Evolutionary conservation across 257 asterid genomes (phyloP).

Genomic region (Solanum raphanifolium): DNA sequence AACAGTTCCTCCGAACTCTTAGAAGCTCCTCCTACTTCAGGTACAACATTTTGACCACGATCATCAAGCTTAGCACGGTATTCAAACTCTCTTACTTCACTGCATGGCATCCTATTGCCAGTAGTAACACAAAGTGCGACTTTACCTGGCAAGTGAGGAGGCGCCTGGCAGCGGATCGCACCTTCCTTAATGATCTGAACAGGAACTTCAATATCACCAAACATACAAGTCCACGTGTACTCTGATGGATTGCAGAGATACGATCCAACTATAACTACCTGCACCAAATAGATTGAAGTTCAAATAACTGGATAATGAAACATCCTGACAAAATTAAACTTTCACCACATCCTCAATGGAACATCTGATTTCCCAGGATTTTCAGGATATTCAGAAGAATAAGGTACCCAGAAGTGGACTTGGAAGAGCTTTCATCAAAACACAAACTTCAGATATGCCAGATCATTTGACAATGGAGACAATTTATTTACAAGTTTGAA

Average conservation of each 20-base stretch:
- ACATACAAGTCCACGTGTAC: slow-evolving; percentile 81
- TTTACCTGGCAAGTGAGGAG: slow-evolving; percentile 64
- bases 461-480: not conserved
- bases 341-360: not conserved
- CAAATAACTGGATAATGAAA: not conserved
- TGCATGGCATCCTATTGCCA: slow-evolving; percentile 71
- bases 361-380: slow-evolving; percentile 1
- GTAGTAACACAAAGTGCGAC: slow-evolving; percentile 67
- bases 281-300: slow-evolving; percentile 19
- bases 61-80: slow-evolving; percentile 43
- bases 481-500: not conserved
- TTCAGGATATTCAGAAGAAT: slow-evolving; percentile 10
- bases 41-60: slow-evolving; percentile 21
- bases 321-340: not conserved
- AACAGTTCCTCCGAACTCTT: slow-evolving; percentile 61
- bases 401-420: not conserved
- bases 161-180: slow-evolving; percentile 73
- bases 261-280: slow-evolving; percentile 80
- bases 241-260: slow-evolving; percentile 64
- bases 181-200: slow-evolving; percentile 74
- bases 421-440: not conserved
- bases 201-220: slow-evolving; percentile 86
- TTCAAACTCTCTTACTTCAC: slow-evolving; percentile 82
- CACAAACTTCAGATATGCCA: not conserved
- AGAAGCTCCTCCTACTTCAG: slow-evolving; percentile 32